A percentile compares a stretch with the other conserved stretches of the same genome.
Evolutionary conservation across 495 filamentous ascomycete genomes (phyloP).

Genomic region (Hypoxylon crocopeplum): DNA sequence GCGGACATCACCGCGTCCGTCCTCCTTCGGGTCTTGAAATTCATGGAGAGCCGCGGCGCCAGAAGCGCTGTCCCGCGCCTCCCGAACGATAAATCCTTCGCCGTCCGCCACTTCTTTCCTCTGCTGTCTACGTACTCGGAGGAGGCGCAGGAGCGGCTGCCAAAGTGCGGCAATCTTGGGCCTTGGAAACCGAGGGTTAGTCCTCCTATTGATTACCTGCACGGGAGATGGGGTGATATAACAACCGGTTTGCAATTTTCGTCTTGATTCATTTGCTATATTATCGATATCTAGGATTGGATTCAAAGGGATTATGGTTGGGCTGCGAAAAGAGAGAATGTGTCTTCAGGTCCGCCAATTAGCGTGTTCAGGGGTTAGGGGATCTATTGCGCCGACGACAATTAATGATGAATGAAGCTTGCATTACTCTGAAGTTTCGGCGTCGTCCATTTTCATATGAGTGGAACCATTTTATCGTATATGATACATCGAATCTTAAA

Average conservation of each 20-base stretch:
- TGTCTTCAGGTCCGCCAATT: too few species aligned
- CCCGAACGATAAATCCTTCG: neutral
- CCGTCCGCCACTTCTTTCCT: too few species aligned
- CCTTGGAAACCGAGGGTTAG: constrained; percentile 16
- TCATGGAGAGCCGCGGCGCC: neutral
- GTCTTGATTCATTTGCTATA: too few species aligned
- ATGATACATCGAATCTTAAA: too few species aligned
- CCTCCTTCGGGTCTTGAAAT: neutral
- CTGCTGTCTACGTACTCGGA: neutral
- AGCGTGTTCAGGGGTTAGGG: neutral
- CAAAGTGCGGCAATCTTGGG: constrained; percentile 15
- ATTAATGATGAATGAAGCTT: too few species aligned
- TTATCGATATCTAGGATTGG: too few species aligned
- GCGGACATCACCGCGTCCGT: constrained; percentile 45
- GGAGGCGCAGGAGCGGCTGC: neutral
- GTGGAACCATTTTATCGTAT: too few species aligned
- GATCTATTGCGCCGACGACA: too few species aligned
- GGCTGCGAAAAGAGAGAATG: neutral
- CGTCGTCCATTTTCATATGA: too few species aligned
- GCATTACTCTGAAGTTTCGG: too few species aligned
- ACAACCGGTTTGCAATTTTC: constrained; percentile 10
- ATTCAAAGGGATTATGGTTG: too few species aligned
- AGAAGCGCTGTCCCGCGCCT: neutral
- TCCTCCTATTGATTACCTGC: constrained; percentile 5
- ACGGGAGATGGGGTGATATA: constrained; percentile 20